A percentile compares a stretch with the other conserved stretches of the same genome.
These are phyloP conservation scores for Colletotrichum salicis DNA, from an alignment of 2,329 filamentous ascomycete genomes.

Conservation along the genomic window DNA sequence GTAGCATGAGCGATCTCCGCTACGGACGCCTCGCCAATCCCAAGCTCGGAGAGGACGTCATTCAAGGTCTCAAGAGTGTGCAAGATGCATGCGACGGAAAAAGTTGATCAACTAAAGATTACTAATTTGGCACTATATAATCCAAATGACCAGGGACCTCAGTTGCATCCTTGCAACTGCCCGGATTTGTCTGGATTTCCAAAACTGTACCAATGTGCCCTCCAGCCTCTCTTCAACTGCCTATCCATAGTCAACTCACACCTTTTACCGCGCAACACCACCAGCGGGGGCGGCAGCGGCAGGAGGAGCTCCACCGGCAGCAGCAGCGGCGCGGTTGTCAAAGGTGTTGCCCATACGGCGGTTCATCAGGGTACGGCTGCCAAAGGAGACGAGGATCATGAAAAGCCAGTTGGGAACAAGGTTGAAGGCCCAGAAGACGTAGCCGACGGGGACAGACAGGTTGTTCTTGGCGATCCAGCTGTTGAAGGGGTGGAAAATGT, in stretches of 20 bases:
- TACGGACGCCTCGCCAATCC: constrained; percentile 79
- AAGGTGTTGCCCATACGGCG: constrained; percentile 41
- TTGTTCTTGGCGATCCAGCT: constrained; percentile 72
- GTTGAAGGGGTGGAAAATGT: constrained; percentile 81
- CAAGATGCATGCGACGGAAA: constrained; percentile 70
- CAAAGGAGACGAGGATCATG: constrained; percentile 79
- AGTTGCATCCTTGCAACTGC: neutral
- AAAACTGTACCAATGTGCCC: constrained; percentile 8
- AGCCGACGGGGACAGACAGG: constrained; percentile 72
- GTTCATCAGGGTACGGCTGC: constrained; percentile 78
- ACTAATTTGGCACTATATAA: constrained; percentile 37
- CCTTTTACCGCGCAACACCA: constrained; percentile 20
- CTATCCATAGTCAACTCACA: neutral
- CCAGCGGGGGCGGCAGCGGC: constrained; percentile 11
- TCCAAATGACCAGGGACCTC: constrained; percentile 1
- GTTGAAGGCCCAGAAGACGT: constrained; percentile 73
- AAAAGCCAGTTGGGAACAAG: constrained; percentile 79
- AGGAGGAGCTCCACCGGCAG: constrained; percentile 8
- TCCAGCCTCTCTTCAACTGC: neutral
- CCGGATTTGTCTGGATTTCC: constrained; percentile 1
- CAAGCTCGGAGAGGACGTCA: constrained; percentile 71
- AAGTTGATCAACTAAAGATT: constrained; percentile 43
- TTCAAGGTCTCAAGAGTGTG: constrained; percentile 72
- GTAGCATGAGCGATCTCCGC: constrained; percentile 81
- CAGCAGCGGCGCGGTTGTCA: constrained; percentile 11